These are phyloP conservation scores for Margaritispora aquatica DNA, from an alignment of 495 filamentous ascomycete species.

Conservation along the genomic window DNA sequence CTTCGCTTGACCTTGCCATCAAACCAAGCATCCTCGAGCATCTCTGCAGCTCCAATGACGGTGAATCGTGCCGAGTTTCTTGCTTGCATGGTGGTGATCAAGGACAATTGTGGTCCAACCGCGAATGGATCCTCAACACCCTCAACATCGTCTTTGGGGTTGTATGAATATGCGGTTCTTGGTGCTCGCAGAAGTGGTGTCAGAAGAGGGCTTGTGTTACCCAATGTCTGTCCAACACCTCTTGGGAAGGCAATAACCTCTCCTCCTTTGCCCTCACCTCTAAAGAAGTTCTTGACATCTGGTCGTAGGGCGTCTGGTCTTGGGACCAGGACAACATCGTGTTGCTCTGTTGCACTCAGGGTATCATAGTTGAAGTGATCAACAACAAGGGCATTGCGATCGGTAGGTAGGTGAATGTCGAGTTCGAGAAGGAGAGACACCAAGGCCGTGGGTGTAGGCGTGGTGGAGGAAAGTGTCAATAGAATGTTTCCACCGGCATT, in stretches of 20 bases:
- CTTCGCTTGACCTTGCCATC: conserved; percentile 66
- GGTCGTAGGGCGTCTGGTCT: conserved; percentile 52
- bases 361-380: conserved; percentile 96
- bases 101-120: conserved; percentile 70
- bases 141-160: conserved; percentile 79
- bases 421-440: conserved; percentile 84
- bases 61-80: conserved; percentile 90
- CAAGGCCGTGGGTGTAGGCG: conserved; percentile 66
- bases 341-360: conserved; percentile 65
- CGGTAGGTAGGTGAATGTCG: conserved; percentile 81
- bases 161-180: conserved; percentile 84
- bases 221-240: conserved; percentile 73
- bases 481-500: conserved; percentile 90
- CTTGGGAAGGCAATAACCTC: conserved; percentile 70
- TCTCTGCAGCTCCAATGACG: conserved; percentile 78
- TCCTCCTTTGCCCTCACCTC: conserved; percentile 43
- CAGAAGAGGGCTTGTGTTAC: conserved; percentile 64
- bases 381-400: conserved; percentile 74
- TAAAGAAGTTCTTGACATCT: conserved; percentile 76
- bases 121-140: conserved; percentile 68
- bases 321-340: conserved; percentile 80
- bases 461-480: conserved; percentile 71
- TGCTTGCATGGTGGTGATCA: conserved; percentile 81
- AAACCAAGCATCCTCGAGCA: conserved; percentile 88
- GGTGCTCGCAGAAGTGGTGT: conserved; percentile 77